Conservation (phyloP, 2,329 filamentous ascomycete genomes). For the Scedosporium apiospermum region DNA sequence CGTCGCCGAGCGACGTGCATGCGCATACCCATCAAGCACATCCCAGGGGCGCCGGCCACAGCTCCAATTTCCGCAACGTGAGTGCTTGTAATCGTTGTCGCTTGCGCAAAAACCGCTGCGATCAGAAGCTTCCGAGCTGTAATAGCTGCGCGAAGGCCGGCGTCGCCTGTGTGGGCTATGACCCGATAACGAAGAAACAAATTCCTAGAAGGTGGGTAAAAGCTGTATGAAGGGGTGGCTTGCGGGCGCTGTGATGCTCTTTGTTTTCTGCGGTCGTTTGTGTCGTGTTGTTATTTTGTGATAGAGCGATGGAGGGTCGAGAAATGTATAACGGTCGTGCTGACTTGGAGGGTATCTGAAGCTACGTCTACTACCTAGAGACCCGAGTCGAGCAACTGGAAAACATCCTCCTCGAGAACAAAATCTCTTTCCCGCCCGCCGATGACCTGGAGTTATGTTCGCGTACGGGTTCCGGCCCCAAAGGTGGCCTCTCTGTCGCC, state of each 20-base stretch:
- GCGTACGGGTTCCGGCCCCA: conserved; percentile 30
- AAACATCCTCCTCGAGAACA: conserved; percentile 57
- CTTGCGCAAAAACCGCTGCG: conserved; percentile 86
- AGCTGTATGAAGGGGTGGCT: too few relatives aligned
- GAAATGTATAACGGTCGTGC: conserved; percentile 6
- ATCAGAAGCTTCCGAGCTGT: conserved; percentile 85
- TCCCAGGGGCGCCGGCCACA: conserved; percentile 41
- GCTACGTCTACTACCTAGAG: conserved; percentile 93
- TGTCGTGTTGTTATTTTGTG: neutral
- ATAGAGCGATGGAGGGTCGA: neutral
- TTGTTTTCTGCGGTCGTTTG: too few relatives aligned
- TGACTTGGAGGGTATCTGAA: conserved; percentile 23
- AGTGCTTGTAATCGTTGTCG: conserved; percentile 92
- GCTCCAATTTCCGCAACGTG: conserved; percentile 71
- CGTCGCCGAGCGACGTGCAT: conserved; percentile 18
- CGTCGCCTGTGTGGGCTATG: conserved; percentile 87
- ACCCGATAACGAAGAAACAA: conserved; percentile 92
- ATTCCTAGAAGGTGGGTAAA: conserved; percentile 77
- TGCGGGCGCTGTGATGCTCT: too few relatives aligned
- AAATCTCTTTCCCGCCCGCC: conserved; percentile 63
- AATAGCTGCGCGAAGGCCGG: conserved; percentile 87
- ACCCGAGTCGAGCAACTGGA: conserved; percentile 79
- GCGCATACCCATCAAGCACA: conserved; percentile 16
- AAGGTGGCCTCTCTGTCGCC: conserved; percentile 20
- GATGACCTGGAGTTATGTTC: conserved; percentile 58